These are phyloP conservation scores for Claviceps purpurea DNA, from an alignment of 2,329 filamentous ascomycete genomes.

Conservation along the genomic window DNA sequence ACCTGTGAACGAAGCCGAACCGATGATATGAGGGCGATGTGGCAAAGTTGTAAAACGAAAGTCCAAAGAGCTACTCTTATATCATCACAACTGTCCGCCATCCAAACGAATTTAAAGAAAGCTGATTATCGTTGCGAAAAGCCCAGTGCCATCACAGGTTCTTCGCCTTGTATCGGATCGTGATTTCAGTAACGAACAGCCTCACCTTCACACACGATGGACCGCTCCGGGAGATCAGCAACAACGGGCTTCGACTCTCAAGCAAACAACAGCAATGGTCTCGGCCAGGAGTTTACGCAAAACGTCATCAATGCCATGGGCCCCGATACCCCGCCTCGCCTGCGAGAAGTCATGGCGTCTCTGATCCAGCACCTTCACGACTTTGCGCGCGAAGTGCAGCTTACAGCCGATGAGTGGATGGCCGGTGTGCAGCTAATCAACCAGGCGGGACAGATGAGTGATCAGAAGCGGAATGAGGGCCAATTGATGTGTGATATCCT, in stretches of 20 bases:
- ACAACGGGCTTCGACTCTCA: neutral
- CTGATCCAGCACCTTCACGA: slow-evolving; percentile 67
- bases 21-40: too few relatives aligned
- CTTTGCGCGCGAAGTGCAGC: slow-evolving; percentile 65
- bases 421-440: slow-evolving; percentile 46
- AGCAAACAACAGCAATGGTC: slow-evolving; percentile 8
- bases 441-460: slow-evolving; percentile 55
- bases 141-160: neutral
- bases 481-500: slow-evolving; percentile 61
- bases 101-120: too few relatives aligned
- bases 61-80: too few relatives aligned
- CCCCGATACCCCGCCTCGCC: slow-evolving; percentile 53
- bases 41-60: too few relatives aligned
- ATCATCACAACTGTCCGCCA: too few relatives aligned
- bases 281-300: slow-evolving; percentile 49
- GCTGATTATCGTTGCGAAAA: too few relatives aligned
- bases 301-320: slow-evolving; percentile 63
- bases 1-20: too few relatives aligned
- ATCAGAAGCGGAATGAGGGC: slow-evolving; percentile 57
- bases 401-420: slow-evolving; percentile 73
- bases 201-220: too few relatives aligned
- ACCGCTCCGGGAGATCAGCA: neutral
- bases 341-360: slow-evolving; percentile 52
- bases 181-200: too few relatives aligned
- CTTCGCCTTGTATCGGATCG: neutral